Percentiles rank a stretch among this genome's conserved stretches.
phyloP scores from a whole-genome alignment of 208 protist species.

The Borovskyia barvae region DNA sequence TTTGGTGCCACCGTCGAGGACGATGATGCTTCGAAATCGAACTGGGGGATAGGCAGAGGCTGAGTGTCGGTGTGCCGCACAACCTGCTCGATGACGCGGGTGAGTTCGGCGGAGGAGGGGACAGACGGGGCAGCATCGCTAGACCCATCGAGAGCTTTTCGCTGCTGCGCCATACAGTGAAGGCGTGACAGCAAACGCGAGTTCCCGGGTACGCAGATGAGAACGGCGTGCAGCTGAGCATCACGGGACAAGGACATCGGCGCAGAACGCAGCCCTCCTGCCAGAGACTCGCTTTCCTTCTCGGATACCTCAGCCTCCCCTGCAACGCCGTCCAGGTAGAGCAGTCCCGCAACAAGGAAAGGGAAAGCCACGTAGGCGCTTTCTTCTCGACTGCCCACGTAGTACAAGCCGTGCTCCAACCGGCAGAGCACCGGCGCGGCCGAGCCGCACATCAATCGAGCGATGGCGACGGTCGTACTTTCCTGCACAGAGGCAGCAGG shows the following conservation, averaged over 20 bases:
- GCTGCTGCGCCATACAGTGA: conserved; percentile 15
- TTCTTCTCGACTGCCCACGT: conserved; percentile 32
- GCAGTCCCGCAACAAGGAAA: conserved; percentile 33
- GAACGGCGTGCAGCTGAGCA: conserved; percentile 19
- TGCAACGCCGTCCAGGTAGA: conserved; percentile 23
- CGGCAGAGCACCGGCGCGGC: conserved; percentile 8
- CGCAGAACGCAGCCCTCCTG: too few relatives aligned
- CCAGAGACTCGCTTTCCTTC: too few relatives aligned
- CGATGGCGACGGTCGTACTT: conserved; percentile 22
- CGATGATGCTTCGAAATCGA: conserved; percentile 15
- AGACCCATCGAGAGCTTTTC: background rate
- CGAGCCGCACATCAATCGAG: conserved; percentile 19
- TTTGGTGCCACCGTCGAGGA: conserved; percentile 12
- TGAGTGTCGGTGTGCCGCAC: conserved; percentile 22
- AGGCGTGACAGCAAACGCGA: conserved; percentile 8
- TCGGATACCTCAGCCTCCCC: too few relatives aligned
- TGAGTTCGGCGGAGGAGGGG: conserved; percentile 1
- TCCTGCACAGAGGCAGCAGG: background rate
- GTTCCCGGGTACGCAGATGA: conserved; percentile 27
- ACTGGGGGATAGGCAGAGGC: conserved; percentile 21
- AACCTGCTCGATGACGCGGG: conserved; percentile 13
- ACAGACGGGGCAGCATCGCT: background rate
- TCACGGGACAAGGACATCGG: too few relatives aligned
- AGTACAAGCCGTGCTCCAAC: conserved; percentile 49
- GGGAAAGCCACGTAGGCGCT: conserved; percentile 28